A percentile compares a stretch with the other conserved stretches of the same genome.
Conservation (phyloP, 331 rosid genomes). For the Cydonia oblonga region DNA sequence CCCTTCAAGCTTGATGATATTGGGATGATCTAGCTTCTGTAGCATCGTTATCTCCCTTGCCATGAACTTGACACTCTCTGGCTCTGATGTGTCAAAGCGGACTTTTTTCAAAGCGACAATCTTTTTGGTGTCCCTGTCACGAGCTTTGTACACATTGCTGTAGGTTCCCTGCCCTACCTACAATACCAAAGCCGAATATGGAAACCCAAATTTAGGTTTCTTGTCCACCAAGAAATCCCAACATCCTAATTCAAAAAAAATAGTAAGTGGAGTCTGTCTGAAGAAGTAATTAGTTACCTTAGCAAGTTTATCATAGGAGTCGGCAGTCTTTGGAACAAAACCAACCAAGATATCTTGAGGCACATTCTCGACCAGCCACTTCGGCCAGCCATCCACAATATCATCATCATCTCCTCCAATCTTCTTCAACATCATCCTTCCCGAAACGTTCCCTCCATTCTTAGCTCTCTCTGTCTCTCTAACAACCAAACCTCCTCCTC, state of each 20-base stretch:
- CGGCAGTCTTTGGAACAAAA: slow-evolving; percentile 57
- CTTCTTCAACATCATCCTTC: slow-evolving; percentile 8
- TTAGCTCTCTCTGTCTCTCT: slow-evolving; percentile 8
- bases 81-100: slow-evolving; percentile 66
- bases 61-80: slow-evolving; percentile 75
- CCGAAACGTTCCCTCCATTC: slow-evolving; percentile 6
- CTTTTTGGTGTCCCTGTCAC: slow-evolving; percentile 49
- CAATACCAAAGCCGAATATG: slow-evolving; percentile 14
- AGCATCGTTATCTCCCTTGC: slow-evolving; percentile 73
- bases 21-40: slow-evolving; percentile 63
- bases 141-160: slow-evolving; percentile 81
- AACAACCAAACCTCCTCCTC: neutral
- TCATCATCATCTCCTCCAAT: slow-evolving; percentile 39
- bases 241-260: neutral
- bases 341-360: slow-evolving; percentile 29
- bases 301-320: slow-evolving; percentile 61
- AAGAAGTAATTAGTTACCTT: slow-evolving; percentile 31
- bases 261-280: neutral
- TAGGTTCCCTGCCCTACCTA: slow-evolving; percentile 84
- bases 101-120: slow-evolving; percentile 84
- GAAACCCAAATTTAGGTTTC: neutral
- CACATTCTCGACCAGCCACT: slow-evolving; percentile 71
- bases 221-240: neutral
- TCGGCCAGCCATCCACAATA: slow-evolving; percentile 57
- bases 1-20: slow-evolving; percentile 72